Evolutionary conservation across 2,329 filamentous ascomycete genomes (phyloP), one percentile per base, ranked within the genome.

Genomic region (Alternaria sp.): DNA sequence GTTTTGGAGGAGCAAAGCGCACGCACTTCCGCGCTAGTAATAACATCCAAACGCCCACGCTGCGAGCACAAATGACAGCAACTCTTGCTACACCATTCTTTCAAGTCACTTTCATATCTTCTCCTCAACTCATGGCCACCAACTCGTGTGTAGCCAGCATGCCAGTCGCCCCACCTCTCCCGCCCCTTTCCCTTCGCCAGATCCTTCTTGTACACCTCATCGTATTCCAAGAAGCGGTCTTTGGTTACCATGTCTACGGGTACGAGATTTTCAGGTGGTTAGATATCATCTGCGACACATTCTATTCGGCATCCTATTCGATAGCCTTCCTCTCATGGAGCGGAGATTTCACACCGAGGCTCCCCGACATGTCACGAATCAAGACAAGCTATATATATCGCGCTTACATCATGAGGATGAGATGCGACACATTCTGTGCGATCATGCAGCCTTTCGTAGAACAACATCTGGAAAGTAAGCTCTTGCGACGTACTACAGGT

Each of bases 151-250:
- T 14, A 34, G 30, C 41, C 30, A 8, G 28, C 30, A 20, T 38
- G 22, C 41, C 20, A 22, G 53, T 27, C n/a, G 5, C 53, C 14
- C 8, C 22, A 27, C 16, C 41, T n/a, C 30, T 18, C n/a, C 32
- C 20, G 12, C 16, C 53, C 30, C 41, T 30, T 18, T 4, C 28
- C 22, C 53, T 48, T 34, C 53, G 22, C 30, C 4, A 55, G 22
- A 28, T 55, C 14, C 53, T 55, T 8, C 32, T 55, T 10, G 32
- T 55, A 5, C 43, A 55, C 22, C 32, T 55, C 18, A 27, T 55
- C n/a, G 18, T 55, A 25, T 55, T 27, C 8, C 53, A 55, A 22
- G 41, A 55, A 20, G 53, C 43, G n/a, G 20, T 55, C 20, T 55
- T 55, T 5, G 22, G 41, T 10, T 48, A 25, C 22, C 50, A 27